Percentiles rank a stretch among this genome's conserved stretches.
Evolutionary conservation across 148 eudicot genomes (phyloP).

Genomic region (Selenicereus undatus): DNA sequence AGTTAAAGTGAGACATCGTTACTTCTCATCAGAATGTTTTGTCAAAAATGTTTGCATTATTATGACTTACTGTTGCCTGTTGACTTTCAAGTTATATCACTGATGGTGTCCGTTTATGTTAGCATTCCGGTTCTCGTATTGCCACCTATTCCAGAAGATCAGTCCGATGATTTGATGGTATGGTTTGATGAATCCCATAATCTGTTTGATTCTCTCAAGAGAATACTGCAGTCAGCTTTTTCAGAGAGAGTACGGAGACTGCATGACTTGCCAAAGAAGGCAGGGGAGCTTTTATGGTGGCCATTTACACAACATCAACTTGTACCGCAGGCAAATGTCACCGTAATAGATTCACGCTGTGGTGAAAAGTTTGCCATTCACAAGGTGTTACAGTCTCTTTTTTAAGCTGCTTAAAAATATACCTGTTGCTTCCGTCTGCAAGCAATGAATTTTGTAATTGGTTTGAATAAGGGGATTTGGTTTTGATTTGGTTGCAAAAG

Average conservation of each 20-base stretch:
- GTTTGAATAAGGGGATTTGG: background rate
- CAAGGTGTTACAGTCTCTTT: constrained; percentile 46
- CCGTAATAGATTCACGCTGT: constrained; percentile 93
- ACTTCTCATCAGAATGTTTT: background rate
- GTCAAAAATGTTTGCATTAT: background rate
- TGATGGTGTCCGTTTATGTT: constrained; percentile 23
- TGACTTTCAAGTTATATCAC: background rate
- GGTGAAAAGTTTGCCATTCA: constrained; percentile 87
- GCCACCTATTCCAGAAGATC: constrained; percentile 81
- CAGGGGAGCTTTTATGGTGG: constrained; percentile 87
- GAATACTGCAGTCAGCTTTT: constrained; percentile 56
- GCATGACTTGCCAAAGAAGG: constrained; percentile 65
- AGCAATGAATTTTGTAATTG: background rate
- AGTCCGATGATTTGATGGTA: constrained; percentile 65
- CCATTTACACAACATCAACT: constrained; percentile 97
- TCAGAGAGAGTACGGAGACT: constrained; percentile 58
- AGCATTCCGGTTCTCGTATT: constrained; percentile 87
- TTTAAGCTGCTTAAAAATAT: background rate
- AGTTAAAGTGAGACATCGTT: background rate
- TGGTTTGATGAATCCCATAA: constrained; percentile 70
- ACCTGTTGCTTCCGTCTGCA: background rate
- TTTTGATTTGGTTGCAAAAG: background rate
- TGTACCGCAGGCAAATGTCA: constrained; percentile 65
- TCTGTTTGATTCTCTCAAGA: constrained; percentile 63
- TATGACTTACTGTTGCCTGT: background rate